These are phyloP conservation scores for Brassica napus DNA, from an alignment of 345 rosid species.

Conservation along the genomic window Da-Ae NC_063445.1:1067001-1067500, in stretches of 20 bases:
- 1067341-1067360: conserved; percentile 9
- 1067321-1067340: conserved; percentile 28
- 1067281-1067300: conserved; percentile 41
- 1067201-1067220: too few relatives aligned
- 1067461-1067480: conserved; percentile 47
- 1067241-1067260: conserved; percentile 64
- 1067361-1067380: conserved; percentile 17
- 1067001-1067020: background rate
- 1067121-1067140: too few relatives aligned
- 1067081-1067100: too few relatives aligned
- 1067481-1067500: conserved; percentile 38
- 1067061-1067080: too few relatives aligned
- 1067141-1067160: too few relatives aligned
- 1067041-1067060: too few relatives aligned
- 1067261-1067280: conserved; percentile 49
- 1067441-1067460: conserved; percentile 50
- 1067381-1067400: conserved; percentile 57
- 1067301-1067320: conserved; percentile 62
- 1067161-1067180: background rate
- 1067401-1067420: conserved; percentile 61
- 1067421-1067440: conserved; percentile 47
- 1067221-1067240: background rate
- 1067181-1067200: too few relatives aligned
- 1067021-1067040: too few relatives aligned
- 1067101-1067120: too few relatives aligned